Evolutionary conservation across 1,284 basidiomycete species (phyloP), one percentile per base, ranked within the genome.

Genomic region (Porphyrellus sp.): DNA sequence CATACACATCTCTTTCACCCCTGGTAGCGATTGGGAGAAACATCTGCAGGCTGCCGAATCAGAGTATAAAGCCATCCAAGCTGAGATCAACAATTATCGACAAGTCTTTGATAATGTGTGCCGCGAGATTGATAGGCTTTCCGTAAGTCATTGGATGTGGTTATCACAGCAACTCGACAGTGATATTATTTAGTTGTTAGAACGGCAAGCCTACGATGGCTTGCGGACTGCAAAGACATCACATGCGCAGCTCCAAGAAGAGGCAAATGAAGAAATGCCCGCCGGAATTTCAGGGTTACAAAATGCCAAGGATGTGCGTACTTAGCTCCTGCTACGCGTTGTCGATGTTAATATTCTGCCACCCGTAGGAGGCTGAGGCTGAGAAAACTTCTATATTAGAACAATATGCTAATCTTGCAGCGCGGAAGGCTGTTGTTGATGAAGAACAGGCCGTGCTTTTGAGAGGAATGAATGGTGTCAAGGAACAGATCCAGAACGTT

Each of bases 211-310:
- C 21, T 54, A 66, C 11, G 64, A 70, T 20, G 61, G 61, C 25
- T 57, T 73, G 24, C 62, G 58, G 53, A 52, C 44, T 15, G 59
- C 69, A 20, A 76, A 72, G 62, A 48, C 60, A 12, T 53, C 62
- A 8, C 71, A 77, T 28, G 61, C 66, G n/a, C 63, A 69, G 7
- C 61, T 84, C 11, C 75, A 79, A 54, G 74, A 82, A 23, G 85
- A 89, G 59, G 77, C 82, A 20, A 85, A 86, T 52, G 85, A 91
- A 43, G 86, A 87, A 28, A 74, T 88, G 60, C 89, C 92, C 2
- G 81, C 80, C 15, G 84, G 83, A 60, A 77, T 93, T 16, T 77
- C 81, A 21, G 82, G 79, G 6, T 73, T 93, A 21, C 78, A 89
- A 56, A 77, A 75, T 49, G 75, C 80, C 37, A 81, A 77, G 63